Conservation (phyloP, 2,329 filamentous ascomycete species). For the Phaeosphaeriaceae sp. region DNA sequence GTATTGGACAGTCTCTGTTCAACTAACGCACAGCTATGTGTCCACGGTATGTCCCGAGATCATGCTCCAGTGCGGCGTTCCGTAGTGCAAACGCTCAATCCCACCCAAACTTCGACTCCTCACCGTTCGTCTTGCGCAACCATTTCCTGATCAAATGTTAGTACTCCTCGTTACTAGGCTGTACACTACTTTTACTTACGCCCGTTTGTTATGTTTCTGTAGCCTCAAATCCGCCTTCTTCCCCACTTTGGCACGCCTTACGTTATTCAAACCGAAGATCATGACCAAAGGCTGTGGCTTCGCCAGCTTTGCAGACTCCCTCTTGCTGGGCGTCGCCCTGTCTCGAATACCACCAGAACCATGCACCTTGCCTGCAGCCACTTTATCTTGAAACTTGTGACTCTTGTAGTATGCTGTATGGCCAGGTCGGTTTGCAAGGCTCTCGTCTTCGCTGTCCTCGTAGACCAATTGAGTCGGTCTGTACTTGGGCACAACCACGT, state of each 20-base stretch:
- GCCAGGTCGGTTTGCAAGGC: background rate
- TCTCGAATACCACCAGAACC: background rate
- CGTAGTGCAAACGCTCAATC: slow-evolving; percentile 1
- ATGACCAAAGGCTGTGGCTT: slow-evolving; percentile 7
- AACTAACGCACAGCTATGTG: no score
- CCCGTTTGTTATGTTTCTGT: slow-evolving; percentile 1
- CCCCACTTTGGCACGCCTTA: slow-evolving; percentile 3
- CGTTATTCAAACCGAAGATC: slow-evolving; percentile 9
- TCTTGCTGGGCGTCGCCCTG: background rate
- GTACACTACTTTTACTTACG: background rate
- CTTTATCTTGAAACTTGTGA: slow-evolving; percentile 8
- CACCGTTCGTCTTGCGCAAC: background rate
- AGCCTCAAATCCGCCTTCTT: background rate
- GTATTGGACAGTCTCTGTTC: no score
- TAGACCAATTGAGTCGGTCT: background rate
- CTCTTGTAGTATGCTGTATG: slow-evolving; percentile 19
- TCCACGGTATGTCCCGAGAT: background rate
- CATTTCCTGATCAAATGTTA: background rate
- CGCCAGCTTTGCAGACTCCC: background rate
- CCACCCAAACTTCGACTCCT: slow-evolving; percentile 4
- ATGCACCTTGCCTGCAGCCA: background rate
- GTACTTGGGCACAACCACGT: background rate
- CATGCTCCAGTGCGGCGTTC: background rate
- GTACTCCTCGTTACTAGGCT: background rate
- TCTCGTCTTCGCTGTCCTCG: background rate